A percentile compares a stretch with the other conserved stretches of the same genome.
phyloP scores from a whole-genome alignment of 2,329 filamentous ascomycete genomes.

The Alternaria tenuissima region DNA sequence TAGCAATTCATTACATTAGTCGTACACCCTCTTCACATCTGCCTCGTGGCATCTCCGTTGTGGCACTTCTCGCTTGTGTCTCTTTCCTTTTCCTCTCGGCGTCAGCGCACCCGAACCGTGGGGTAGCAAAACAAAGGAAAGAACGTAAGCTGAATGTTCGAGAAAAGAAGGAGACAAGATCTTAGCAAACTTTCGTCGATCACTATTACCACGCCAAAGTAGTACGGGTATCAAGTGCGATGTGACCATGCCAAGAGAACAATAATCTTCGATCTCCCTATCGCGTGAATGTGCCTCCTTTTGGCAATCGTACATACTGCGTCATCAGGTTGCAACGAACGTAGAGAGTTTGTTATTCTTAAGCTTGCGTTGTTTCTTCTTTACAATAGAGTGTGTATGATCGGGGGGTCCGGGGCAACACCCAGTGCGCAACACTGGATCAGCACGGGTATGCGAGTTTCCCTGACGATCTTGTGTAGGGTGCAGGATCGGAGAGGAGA shows the following conservation, averaged over 20 bases:
- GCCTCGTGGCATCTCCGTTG: neutral
- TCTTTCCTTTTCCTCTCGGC: neutral
- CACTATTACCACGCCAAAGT: neutral
- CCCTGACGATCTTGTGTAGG: neutral
- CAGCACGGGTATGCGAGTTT: neutral
- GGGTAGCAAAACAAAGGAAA: neutral
- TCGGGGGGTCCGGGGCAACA: neutral
- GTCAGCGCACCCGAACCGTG: constrained; percentile 1
- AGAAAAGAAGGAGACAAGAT: neutral
- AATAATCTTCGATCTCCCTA: neutral
- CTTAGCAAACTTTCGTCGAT: neutral
- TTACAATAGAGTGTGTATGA: neutral
- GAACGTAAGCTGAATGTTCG: neutral
- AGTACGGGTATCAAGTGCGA: neutral
- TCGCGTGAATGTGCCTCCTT: neutral
- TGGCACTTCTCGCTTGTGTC: neutral
- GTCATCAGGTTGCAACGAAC: neutral
- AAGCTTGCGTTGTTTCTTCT: neutral
- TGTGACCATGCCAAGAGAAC: neutral
- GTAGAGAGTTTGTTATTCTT: neutral
- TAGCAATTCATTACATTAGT: neutral
- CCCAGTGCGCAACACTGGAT: neutral
- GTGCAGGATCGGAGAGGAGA: neutral
- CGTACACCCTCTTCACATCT: neutral
- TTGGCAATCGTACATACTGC: neutral